phyloP scores from a whole-genome alignment of 352 stramenopile genomes.

The Thraustochytrium striatum region DNA sequence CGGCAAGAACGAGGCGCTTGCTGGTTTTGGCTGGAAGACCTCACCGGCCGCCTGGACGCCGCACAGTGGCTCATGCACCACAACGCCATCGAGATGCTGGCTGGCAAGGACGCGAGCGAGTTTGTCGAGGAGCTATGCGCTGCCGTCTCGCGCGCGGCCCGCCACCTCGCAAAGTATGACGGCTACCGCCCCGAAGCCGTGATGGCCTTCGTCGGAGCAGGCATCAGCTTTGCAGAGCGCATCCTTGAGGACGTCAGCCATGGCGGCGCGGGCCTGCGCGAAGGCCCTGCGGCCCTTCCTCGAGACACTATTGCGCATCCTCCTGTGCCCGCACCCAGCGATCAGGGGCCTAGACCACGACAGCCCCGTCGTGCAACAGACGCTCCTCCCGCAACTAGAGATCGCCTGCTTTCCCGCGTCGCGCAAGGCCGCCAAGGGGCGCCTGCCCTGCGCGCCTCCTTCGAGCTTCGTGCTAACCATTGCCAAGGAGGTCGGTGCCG shows the following conservation, averaged over 20 bases:
- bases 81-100: background rate
- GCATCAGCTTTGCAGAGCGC: background rate
- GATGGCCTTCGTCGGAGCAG: background rate
- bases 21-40: constrained; percentile 17
- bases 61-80: constrained; percentile 27
- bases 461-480: no score
- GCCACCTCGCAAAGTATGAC: background rate
- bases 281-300: background rate
- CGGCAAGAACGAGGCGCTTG: background rate
- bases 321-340: background rate
- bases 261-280: background rate
- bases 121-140: background rate
- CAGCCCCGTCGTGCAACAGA: constrained; percentile 7
- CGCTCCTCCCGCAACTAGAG: background rate
- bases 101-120: background rate
- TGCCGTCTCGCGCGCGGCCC: background rate
- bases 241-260: background rate
- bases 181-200: background rate
- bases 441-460: no score
- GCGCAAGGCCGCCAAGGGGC: no score
- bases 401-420: no score
- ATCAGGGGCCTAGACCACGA: constrained; percentile 14
- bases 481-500: no score
- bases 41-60: constrained; percentile 20
- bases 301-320: background rate